Conservation (phyloP, 1,139 yeast species). For the Debaryomyces sp. region DNA sequence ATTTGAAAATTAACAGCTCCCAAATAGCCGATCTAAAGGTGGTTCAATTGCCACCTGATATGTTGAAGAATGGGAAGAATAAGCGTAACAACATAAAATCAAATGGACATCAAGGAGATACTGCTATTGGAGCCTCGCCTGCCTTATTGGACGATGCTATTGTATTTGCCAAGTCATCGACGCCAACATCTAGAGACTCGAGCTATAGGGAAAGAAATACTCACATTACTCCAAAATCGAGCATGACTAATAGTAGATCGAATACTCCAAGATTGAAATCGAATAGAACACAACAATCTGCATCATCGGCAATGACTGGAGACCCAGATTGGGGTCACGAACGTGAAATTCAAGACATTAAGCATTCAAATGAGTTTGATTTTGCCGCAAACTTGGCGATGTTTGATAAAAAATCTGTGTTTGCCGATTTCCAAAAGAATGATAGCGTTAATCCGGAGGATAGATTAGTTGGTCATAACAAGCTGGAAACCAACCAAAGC, state of each 20-base stretch:
- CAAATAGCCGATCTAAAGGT: conserved; percentile 54
- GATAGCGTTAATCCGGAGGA: conserved; percentile 64
- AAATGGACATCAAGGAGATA: conserved; percentile 7
- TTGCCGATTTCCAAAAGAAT: conserved; percentile 69
- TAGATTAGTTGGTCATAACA: conserved; percentile 78
- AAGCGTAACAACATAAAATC: conserved; percentile 7
- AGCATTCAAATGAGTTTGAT: conserved; percentile 72
- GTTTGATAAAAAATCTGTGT: conserved; percentile 81
- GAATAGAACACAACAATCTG: conserved; percentile 6
- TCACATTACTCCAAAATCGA: neutral
- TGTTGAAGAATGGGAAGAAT: conserved; percentile 18
- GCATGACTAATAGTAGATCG: conserved; percentile 11
- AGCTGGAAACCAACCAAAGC: conserved; percentile 34
- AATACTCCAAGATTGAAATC: conserved; percentile 19
- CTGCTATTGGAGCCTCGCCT: conserved; percentile 1
- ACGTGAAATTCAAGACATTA: conserved; percentile 48
- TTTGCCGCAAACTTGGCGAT: conserved; percentile 80
- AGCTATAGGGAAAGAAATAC: conserved; percentile 8
- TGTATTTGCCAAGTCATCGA: conserved; percentile 23
- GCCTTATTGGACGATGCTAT: conserved; percentile 31
- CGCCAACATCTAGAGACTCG: conserved; percentile 10
- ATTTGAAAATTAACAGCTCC: conserved; percentile 30
- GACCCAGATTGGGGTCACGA: conserved; percentile 53
- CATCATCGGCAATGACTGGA: conserved; percentile 12
- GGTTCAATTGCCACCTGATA: conserved; percentile 46